Evolutionary conservation across 2,329 filamentous ascomycete species (phyloP), one percentile per base, ranked within the genome.

Genomic region (Fonsecaea multimorphosa): DNA sequence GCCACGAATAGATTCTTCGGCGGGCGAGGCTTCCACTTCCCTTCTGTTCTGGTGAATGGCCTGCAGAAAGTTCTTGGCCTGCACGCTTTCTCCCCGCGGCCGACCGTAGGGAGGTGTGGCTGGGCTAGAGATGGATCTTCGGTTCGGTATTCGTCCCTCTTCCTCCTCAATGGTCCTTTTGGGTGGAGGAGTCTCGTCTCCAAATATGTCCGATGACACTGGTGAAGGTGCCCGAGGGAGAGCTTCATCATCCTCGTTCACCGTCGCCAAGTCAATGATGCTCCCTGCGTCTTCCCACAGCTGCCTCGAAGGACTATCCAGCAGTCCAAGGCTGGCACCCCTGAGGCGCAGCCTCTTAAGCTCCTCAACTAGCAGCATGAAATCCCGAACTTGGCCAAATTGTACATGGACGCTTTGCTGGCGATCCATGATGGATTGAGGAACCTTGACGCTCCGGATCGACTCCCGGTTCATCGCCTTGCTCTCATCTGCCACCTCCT

Each of bases 221-320:
- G 85, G 85, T 7, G 85, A 86, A 38, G 80, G 77, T 44, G 82
- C 81, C 36, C 82, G 81, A 8, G 80, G 78, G 36, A 78, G 73
- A 24, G 81, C 79, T 22, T 83, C 79, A 65, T 87, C 85, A 29
- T 88, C 85, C 54, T 86, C 85, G 71, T 89, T 86, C 68, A 89
- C 82, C 53, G 88, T 88, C 32, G 87, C 87, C 58, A 89, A 79
- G 69, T 88, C 87, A 64, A 89, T 87, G 77, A 89, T 89, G 12
- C 85, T 86, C 72, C 88, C 86, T 19, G 88, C 87, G 74, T 89
- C 86, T 72, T 84, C 83, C 87, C 87, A 89, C 34, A 86, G 78
- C 53, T 82, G 80, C 56, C 79, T 79, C 27, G 86, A 83, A 2
- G 81, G 77, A 1, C 85, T 85, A 27, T 83, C 78, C 16, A 87